These are phyloP conservation scores for Cutaneotrichosporon sp. DNA, from an alignment of 1,284 basidiomycete genomes.

Conservation along the genomic window DNA sequence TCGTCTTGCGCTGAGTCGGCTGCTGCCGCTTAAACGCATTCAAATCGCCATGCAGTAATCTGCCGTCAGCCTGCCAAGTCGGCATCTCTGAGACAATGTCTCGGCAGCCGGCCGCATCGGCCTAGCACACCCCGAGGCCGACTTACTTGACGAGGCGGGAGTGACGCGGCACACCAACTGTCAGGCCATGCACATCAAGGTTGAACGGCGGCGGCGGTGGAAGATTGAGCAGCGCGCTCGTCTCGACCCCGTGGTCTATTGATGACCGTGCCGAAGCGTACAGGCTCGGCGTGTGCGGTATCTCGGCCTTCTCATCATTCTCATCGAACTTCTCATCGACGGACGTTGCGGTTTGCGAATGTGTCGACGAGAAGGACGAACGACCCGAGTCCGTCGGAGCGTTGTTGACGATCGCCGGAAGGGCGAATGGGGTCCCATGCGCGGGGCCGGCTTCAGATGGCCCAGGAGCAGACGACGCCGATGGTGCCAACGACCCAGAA, in stretches of 20 bases:
- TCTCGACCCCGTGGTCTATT: neutral
- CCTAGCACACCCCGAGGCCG: neutral
- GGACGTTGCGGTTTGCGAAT: too few species aligned
- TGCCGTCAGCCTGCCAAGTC: too few species aligned
- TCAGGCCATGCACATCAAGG: conserved; percentile 38
- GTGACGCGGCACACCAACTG: conserved; percentile 43
- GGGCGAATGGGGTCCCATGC: too few species aligned
- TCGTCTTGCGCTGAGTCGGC: conserved; percentile 23
- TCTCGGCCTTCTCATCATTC: neutral
- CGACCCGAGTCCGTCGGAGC: too few species aligned
- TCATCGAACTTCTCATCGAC: neutral
- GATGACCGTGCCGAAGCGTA: too few species aligned
- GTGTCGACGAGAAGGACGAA: too few species aligned
- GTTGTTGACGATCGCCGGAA: too few species aligned
- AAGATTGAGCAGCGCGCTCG: conserved; percentile 33
- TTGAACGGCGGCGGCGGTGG: conserved; percentile 47
- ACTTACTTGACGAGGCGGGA: neutral
- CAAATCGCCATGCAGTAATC: conserved; percentile 10
- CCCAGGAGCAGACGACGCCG: too few species aligned
- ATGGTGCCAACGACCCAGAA: too few species aligned
- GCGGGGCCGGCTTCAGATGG: too few species aligned
- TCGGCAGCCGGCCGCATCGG: too few species aligned
- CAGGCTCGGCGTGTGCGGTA: neutral
- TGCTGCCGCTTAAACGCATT: conserved; percentile 8
- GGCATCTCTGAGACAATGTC: too few species aligned